Evolutionary conservation across 768 basidiomycete species (phyloP).

Genomic region (Mycena indigotica): DNA sequence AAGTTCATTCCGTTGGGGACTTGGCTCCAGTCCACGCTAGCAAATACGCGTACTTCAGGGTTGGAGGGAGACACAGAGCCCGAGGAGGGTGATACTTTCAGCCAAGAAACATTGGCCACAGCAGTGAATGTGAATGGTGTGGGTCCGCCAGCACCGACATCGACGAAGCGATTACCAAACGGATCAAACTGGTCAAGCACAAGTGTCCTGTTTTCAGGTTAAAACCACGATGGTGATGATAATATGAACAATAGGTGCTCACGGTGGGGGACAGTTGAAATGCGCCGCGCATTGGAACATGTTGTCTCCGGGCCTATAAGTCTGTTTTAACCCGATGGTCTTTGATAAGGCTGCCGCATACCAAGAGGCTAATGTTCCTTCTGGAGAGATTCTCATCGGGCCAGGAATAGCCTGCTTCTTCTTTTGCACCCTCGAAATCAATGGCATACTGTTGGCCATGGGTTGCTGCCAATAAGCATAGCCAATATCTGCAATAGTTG

Average conservation of each 20-base stretch:
- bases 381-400: conserved; percentile 64
- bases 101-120: conserved; percentile 53
- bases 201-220: conserved; percentile 52
- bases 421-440: conserved; percentile 51
- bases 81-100: conserved; percentile 45
- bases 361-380: conserved; percentile 66
- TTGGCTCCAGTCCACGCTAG: conserved; percentile 61
- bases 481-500: conserved; percentile 43
- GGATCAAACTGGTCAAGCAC: conserved; percentile 60
- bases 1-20: conserved; percentile 39
- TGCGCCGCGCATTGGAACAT: conserved; percentile 52
- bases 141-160: conserved; percentile 64
- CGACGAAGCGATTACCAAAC: conserved; percentile 55
- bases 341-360: conserved; percentile 24
- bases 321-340: neutral
- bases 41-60: conserved; percentile 56
- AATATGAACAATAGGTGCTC: neutral
- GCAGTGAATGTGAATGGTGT: conserved; percentile 57
- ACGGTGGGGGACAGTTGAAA: conserved; percentile 44
- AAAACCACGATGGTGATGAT: conserved; percentile 33
- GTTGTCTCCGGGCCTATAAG: conserved; percentile 68
- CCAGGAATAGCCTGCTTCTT: conserved; percentile 61
- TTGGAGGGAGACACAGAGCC: conserved; percentile 51
- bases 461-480: conserved; percentile 78
- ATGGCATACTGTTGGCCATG: conserved; percentile 64